Evolutionary conservation across 2,329 filamentous ascomycete genomes (phyloP).

Genomic region (Cladophialophora psammophila): DNA sequence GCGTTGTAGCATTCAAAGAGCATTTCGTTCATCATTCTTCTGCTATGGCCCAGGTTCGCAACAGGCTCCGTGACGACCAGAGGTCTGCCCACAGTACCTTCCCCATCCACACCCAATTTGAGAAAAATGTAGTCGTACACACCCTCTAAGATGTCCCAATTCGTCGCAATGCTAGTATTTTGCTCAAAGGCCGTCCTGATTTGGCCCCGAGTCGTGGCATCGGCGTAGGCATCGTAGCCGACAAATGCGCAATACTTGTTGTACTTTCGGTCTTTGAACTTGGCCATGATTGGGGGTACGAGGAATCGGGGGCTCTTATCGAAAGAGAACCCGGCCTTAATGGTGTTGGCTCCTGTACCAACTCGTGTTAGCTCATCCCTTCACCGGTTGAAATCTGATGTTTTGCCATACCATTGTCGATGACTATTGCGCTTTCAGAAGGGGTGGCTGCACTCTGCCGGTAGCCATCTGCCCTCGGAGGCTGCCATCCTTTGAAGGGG

Average conservation of each 20-base stretch:
- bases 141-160: slow-evolving; percentile 98
- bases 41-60: slow-evolving; percentile 85
- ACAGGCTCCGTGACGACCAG: slow-evolving; percentile 96
- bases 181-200: slow-evolving; percentile 90
- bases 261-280: slow-evolving; percentile 92
- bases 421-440: slow-evolving; percentile 80
- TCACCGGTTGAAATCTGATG: background rate
- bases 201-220: slow-evolving; percentile 90
- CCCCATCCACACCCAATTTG: slow-evolving; percentile 82
- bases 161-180: slow-evolving; percentile 88
- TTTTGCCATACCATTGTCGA: slow-evolving; percentile 81
- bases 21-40: slow-evolving; percentile 96
- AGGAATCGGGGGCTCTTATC: slow-evolving; percentile 80
- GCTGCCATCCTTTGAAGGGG: slow-evolving; percentile 66
- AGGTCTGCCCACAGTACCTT: slow-evolving; percentile 80
- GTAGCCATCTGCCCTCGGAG: slow-evolving; percentile 72
- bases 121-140: slow-evolving; percentile 93
- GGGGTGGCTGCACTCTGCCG: slow-evolving; percentile 68
- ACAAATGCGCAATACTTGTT: slow-evolving; percentile 92
- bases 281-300: slow-evolving; percentile 88
- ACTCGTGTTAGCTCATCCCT: slow-evolving; percentile 3
- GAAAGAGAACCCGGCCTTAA: slow-evolving; percentile 96
- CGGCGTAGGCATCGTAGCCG: slow-evolving; percentile 90
- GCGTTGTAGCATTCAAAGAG: slow-evolving; percentile 95
- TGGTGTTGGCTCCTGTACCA: slow-evolving; percentile 76